Conservation (phyloP, 2,329 filamentous ascomycete genomes). For the Aspergillus pseudoterreus region DNA sequence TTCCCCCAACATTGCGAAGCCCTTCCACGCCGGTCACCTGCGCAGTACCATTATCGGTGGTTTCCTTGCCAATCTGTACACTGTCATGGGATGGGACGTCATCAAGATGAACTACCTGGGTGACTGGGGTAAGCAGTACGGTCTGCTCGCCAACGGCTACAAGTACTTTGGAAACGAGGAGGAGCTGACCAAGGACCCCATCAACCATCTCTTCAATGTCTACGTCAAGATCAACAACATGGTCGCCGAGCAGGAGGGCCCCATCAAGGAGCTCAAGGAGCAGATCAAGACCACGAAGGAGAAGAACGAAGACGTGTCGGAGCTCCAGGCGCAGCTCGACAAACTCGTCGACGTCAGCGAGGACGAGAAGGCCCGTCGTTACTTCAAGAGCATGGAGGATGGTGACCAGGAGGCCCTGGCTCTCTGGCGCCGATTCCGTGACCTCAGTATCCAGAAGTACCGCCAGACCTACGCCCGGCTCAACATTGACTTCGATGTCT, state of each 20-base stretch:
- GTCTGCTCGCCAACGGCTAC: constrained; percentile 60
- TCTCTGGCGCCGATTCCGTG: constrained; percentile 62
- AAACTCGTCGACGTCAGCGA: constrained; percentile 50
- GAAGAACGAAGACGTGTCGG: constrained; percentile 47
- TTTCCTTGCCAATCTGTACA: constrained; percentile 61
- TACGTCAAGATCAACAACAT: constrained; percentile 63
- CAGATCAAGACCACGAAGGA: constrained; percentile 46
- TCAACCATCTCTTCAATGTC: constrained; percentile 63
- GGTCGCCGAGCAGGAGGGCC: constrained; percentile 53
- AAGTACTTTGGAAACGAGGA: constrained; percentile 60
- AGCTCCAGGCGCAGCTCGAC: constrained; percentile 48
- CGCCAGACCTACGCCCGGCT: constrained; percentile 61
- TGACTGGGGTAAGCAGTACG: constrained; percentile 68
- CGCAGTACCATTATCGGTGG: constrained; percentile 65
- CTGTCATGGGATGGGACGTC: constrained; percentile 60
- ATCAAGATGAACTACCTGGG: constrained; percentile 64
- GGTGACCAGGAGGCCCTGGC: constrained; percentile 56
- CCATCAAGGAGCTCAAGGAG: constrained; percentile 53
- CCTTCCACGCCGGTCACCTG: constrained; percentile 63
- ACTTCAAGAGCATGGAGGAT: constrained; percentile 67
- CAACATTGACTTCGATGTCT: constrained; percentile 64
- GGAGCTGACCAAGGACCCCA: constrained; percentile 57
- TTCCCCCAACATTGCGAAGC: constrained; percentile 65
- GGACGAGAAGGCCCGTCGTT: constrained; percentile 59
- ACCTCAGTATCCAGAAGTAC: constrained; percentile 62